A percentile compares a stretch with the other conserved stretches of the same genome.
Conservation (phyloP, 208 protist species). For the Acanthamoeba quina region DNA sequence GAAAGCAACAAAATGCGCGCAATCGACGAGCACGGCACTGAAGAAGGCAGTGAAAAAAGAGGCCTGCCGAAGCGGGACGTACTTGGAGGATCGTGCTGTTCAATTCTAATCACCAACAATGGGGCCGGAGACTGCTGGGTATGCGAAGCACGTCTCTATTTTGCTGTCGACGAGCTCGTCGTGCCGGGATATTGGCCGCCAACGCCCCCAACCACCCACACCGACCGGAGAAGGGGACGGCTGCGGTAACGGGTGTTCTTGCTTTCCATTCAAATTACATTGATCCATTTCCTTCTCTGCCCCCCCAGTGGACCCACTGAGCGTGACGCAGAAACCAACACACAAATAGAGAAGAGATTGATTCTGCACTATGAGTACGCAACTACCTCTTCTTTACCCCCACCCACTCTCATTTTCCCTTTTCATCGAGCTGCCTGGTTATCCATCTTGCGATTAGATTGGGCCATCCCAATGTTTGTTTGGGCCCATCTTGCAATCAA, state of each 20-base stretch:
- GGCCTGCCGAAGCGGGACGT: neutral
- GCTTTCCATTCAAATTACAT: slow-evolving; percentile 24
- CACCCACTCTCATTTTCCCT: neutral
- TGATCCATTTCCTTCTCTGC: neutral
- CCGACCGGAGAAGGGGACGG: neutral
- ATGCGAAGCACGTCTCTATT: neutral
- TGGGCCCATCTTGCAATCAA: neutral
- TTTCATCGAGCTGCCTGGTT: neutral
- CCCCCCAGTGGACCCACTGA: neutral
- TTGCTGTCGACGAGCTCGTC: neutral
- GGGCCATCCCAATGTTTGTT: neutral
- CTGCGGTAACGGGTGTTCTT: neutral
- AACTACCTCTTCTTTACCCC: neutral
- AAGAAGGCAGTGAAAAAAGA: neutral
- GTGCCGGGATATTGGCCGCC: neutral
- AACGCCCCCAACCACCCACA: neutral
- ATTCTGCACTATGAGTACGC: slow-evolving; percentile 20
- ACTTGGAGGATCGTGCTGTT: neutral
- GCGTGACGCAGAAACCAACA: neutral
- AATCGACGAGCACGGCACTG: neutral
- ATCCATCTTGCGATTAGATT: too few species aligned
- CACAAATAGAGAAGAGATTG: neutral
- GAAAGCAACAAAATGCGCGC: too few species aligned
- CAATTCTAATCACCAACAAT: neutral
- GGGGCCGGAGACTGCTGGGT: neutral